Base-by-base conservation (phyloP, 345 rosid genomes). In the Dipteronia dyeriana region DNA sequence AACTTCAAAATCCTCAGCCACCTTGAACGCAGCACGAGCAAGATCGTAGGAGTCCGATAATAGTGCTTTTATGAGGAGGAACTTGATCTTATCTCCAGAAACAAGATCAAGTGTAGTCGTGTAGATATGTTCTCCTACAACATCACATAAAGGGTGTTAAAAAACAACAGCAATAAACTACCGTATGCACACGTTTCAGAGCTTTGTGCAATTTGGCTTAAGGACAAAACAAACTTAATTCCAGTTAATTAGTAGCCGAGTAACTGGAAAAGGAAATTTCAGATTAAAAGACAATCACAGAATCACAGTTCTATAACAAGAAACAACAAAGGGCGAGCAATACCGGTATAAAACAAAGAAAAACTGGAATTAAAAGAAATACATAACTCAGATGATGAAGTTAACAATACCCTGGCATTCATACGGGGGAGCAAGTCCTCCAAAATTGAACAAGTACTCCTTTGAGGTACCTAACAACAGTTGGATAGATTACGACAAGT, bases 31-130 rank as follows among this genome's bases (percentile, higher is more conserved):
- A 45, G 88, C 86, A 76, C 70, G 84, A 73, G 94, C 91, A 79
- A 93, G 94, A 75, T 74, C 63, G 85, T 91, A 95, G 53, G 95
- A 95, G 63, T 84, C 87, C 54, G 83, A 75, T 5, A 82, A 66
- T 22, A 97, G 96, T n/a, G 94, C 92, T 79, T 92, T 81, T 31
- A 95, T 85, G 71, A 92, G 94, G 63, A 91, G 90, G 82, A 95
- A 93, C 85, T 95, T 98, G 19, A 95, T 80, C 80, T 84, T 87
- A 78, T 93, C 88, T 68, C 70, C 86, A 1, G 88, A 73, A 53
- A 93, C 79, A 62, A 95, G 93, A 88, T 90, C 98, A 49, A 87
- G 89, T 5, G 93, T 93, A 9, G 98, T n/a, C n/a, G n/a, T n/a
- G n/a, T n/a, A n/a, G n/a, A 95, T 51, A 92, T 73, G 25, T 68